phyloP scores from a whole-genome alignment of 1,284 basidiomycete species.

The Cryptococcus deneoformans region DNA sequence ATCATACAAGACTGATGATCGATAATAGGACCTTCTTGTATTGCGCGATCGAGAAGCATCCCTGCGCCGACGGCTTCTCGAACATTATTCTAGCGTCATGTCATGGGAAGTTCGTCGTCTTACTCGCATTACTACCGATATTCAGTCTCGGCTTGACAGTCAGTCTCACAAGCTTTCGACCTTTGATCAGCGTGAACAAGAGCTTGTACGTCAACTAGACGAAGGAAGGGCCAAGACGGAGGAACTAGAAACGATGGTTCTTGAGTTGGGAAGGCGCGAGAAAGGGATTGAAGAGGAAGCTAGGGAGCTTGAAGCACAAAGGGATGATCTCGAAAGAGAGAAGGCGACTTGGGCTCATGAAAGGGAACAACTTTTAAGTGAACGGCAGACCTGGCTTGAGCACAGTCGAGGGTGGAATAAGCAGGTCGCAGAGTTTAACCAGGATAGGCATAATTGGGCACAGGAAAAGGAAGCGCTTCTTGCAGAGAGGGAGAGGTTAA shows the following conservation, averaged over 20 bases:
- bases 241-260: conserved; percentile 43
- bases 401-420: conserved; percentile 16
- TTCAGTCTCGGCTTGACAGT: conserved; percentile 23
- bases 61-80: conserved; percentile 44
- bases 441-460: conserved; percentile 1
- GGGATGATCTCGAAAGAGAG: conserved; percentile 56
- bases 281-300: conserved; percentile 36
- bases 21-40: conserved; percentile 36
- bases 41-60: conserved; percentile 43
- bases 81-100: conserved; percentile 50
- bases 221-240: conserved; percentile 19
- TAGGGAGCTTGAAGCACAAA: conserved; percentile 22
- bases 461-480: conserved; percentile 22
- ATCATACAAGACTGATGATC: conserved; percentile 20
- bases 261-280: conserved; percentile 40
- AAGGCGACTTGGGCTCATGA: conserved; percentile 53
- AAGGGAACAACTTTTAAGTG: conserved; percentile 19
- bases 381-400: conserved; percentile 15
- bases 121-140: conserved; percentile 26
- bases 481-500: conserved; percentile 17
- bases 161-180: conserved; percentile 19
- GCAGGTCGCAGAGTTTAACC: conserved; percentile 2
- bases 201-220: conserved; percentile 20
- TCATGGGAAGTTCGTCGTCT: conserved; percentile 50
- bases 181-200: conserved; percentile 24